phyloP scores from a whole-genome alignment of 768 basidiomycete genomes.

The Coprinellus micaceus region DNA sequence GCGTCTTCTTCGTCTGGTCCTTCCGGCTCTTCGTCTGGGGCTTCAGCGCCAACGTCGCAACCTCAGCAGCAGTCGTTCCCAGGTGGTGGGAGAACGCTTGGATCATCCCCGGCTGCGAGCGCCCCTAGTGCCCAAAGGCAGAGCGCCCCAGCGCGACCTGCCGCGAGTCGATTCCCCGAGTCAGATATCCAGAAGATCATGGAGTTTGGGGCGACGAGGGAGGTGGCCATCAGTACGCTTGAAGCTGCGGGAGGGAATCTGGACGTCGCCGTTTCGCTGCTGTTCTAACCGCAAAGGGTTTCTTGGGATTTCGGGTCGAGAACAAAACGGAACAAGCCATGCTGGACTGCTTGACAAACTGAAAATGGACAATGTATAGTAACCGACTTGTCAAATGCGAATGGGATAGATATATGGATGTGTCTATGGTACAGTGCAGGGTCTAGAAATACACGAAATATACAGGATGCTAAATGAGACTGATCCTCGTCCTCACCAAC shows the following conservation, averaged over 20 bases:
- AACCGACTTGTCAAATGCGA: neutral
- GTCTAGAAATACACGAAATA: neutral
- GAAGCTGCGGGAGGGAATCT: constrained; percentile 82
- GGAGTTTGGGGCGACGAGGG: constrained; percentile 72
- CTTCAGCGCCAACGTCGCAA: constrained; percentile 12
- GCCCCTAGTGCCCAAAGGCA: neutral
- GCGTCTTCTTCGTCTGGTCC: constrained; percentile 19
- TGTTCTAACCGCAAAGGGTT: constrained; percentile 52
- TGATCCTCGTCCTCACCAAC: constrained; percentile 72
- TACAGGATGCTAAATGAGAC: constrained; percentile 55
- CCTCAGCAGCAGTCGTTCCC: constrained; percentile 46
- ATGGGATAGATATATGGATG: constrained; percentile 9
- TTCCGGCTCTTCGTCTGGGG: constrained; percentile 11
- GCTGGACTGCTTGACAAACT: no score
- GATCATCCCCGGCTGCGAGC: constrained; percentile 38
- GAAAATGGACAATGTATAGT: no score
- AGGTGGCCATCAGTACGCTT: constrained; percentile 72
- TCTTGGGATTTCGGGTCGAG: neutral
- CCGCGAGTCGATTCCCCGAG: constrained; percentile 48
- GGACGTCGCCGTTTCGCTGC: constrained; percentile 81
- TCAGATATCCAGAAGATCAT: constrained; percentile 59
- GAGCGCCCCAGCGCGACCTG: constrained; percentile 16
- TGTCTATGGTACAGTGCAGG: constrained; percentile 17
- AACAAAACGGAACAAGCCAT: neutral
- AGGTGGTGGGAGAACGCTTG: constrained; percentile 63